Percentiles rank a stretch among this genome's conserved stretches.
These are phyloP conservation scores for Stemphylium beticola DNA, from an alignment of 2,329 filamentous ascomycete genomes.

Conservation along the genomic window DNA sequence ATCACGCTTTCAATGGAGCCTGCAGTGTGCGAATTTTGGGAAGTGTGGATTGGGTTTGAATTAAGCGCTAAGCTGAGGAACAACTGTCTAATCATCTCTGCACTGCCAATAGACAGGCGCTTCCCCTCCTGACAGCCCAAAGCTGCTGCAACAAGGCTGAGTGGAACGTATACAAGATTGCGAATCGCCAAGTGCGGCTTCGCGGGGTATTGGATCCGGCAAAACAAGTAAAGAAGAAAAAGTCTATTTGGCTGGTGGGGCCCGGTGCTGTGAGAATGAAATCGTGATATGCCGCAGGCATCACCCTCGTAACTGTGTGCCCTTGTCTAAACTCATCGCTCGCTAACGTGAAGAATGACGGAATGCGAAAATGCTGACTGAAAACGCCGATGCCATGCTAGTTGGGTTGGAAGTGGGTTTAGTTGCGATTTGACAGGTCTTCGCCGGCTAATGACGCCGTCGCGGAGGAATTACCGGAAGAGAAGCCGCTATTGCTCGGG, in stretches of 20 bases:
- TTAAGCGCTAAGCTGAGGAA: conserved; percentile 44
- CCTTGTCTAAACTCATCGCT: conserved; percentile 45
- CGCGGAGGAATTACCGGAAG: conserved; percentile 78
- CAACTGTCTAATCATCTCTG: conserved; percentile 31
- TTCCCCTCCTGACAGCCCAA: conserved; percentile 17
- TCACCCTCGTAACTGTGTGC: conserved; percentile 29
- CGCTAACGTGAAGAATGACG: conserved; percentile 38
- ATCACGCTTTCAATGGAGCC: conserved; percentile 17
- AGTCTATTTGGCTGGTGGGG: conserved; percentile 28
- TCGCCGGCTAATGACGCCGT: conserved; percentile 76
- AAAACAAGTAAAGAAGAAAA: conserved; percentile 37
- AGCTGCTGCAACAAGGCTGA: conserved; percentile 30
- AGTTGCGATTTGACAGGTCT: conserved; percentile 48
- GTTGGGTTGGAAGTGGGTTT: conserved; percentile 21
- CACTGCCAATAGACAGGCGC: conserved; percentile 39
- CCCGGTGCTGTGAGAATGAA: conserved; percentile 28
- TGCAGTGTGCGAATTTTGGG: conserved; percentile 14
- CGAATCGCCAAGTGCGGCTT: conserved; percentile 32
- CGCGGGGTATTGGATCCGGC: conserved; percentile 46
- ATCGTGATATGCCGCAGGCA: conserved; percentile 38
- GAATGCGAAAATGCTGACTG: conserved; percentile 39
- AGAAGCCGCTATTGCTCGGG: conserved; percentile 62
- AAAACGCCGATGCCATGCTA: conserved; percentile 40
- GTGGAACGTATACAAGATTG: conserved; percentile 45
- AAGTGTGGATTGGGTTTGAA: conserved; percentile 32